A percentile compares a stretch with the other conserved stretches of the same genome.
Conservation (phyloP, 352 stramenopile species). For the Pythium insidiosum region DNA sequence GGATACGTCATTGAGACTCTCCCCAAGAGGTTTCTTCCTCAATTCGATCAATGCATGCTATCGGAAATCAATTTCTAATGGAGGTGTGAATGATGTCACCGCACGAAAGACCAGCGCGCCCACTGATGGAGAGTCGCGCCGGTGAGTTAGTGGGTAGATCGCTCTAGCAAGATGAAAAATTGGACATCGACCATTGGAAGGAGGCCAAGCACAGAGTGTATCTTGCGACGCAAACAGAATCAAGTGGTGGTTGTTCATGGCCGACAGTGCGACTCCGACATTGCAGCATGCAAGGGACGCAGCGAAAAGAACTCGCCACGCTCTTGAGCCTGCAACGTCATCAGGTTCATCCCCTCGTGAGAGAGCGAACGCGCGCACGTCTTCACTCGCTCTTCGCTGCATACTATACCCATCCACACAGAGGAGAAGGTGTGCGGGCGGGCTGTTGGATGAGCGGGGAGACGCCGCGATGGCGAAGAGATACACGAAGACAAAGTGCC, state of each 20-base stretch:
- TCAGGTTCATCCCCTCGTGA: too few species aligned
- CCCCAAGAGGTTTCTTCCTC: slow-evolving; percentile 67
- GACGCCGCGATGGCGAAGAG: neutral
- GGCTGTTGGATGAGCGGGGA: slow-evolving; percentile 66
- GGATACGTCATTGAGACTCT: slow-evolving; percentile 63
- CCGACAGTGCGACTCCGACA: too few species aligned
- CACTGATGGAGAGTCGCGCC: slow-evolving; percentile 39
- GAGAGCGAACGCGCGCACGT: slow-evolving; percentile 9
- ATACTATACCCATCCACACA: slow-evolving; percentile 79
- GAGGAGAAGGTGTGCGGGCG: slow-evolving; percentile 23
- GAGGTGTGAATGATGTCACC: slow-evolving; percentile 30
- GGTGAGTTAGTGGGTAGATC: slow-evolving; percentile 67
- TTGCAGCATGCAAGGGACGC: too few species aligned
- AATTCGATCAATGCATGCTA: slow-evolving; percentile 34
- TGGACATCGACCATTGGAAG: slow-evolving; percentile 62
- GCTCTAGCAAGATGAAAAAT: slow-evolving; percentile 80
- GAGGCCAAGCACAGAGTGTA: slow-evolving; percentile 85
- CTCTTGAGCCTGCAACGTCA: too few species aligned
- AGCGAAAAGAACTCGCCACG: too few species aligned
- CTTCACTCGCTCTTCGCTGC: slow-evolving; percentile 43
- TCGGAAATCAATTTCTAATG: neutral
- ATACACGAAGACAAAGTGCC: slow-evolving; percentile 16
- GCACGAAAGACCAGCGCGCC: slow-evolving; percentile 71
- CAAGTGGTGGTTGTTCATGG: too few species aligned
- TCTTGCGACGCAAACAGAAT: slow-evolving; percentile 46